Percentiles rank a stretch among this genome's conserved stretches.
phyloP scores from a whole-genome alignment of 164 flowering plant species.

The Malania oleifera region DNA sequence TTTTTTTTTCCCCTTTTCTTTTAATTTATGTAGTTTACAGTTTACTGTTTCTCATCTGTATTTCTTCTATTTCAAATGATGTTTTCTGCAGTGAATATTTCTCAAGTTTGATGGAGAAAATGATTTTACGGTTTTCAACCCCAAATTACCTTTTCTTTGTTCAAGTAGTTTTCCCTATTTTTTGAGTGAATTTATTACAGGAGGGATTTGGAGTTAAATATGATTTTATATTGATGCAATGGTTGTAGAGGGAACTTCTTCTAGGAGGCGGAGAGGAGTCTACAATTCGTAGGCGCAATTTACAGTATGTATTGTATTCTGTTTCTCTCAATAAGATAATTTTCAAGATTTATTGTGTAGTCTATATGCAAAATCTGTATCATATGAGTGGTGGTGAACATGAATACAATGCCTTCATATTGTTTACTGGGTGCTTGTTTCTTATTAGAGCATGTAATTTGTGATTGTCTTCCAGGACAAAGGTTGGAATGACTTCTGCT shows the following conservation, averaged over 20 bases:
- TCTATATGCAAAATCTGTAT: no score
- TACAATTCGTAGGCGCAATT: slow-evolving; percentile 75
- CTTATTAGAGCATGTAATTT: neutral
- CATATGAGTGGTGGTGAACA: neutral
- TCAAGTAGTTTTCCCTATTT: no score
- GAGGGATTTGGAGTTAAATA: slow-evolving; percentile 1
- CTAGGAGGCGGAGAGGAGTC: slow-evolving; percentile 96
- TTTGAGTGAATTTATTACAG: neutral
- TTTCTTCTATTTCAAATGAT: no score
- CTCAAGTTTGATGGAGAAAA: no score
- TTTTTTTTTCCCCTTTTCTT: no score
- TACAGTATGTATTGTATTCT: slow-evolving; percentile 56
- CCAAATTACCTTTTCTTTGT: no score
- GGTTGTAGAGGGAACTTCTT: slow-evolving; percentile 85
- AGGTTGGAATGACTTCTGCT: slow-evolving; percentile 92
- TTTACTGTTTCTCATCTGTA: neutral
- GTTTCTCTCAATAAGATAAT: neutral
- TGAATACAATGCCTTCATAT: neutral
- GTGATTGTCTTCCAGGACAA: slow-evolving; percentile 53
- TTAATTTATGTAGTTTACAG: neutral
- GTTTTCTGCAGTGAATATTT: no score
- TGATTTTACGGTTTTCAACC: no score
- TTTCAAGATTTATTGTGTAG: no score
- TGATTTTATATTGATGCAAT: slow-evolving; percentile 4
- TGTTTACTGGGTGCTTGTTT: neutral